Conservation (phyloP, 2,329 filamentous ascomycete species). For the Pseudocercospora vitis region DNA sequence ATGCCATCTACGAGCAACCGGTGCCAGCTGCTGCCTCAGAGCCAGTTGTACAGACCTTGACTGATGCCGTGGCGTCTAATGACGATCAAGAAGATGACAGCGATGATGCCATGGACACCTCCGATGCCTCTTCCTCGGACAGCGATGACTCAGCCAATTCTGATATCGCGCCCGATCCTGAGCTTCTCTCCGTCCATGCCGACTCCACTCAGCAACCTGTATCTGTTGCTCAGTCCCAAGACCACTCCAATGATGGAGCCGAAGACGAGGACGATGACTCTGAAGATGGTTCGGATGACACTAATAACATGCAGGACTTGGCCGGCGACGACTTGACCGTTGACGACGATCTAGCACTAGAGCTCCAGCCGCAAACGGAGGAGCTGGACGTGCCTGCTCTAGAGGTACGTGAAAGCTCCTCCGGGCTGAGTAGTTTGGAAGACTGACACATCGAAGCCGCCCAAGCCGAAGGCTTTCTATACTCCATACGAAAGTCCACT, state of each 20-base stretch:
- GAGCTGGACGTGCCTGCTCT: constrained; percentile 17
- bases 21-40: constrained; percentile 5
- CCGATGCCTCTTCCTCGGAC: constrained; percentile 18
- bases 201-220: not conserved
- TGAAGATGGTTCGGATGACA: constrained; percentile 13
- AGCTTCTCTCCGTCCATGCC: not conserved
- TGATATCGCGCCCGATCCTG: not conserved
- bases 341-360: constrained; percentile 40
- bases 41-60: constrained; percentile 3
- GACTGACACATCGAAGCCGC: constrained; percentile 17
- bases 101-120: constrained; percentile 29
- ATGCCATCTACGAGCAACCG: not conserved
- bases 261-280: constrained; percentile 4
- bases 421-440: constrained; percentile 13
- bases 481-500: constrained; percentile 81
- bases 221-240: too few relatives aligned
- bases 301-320: constrained; percentile 7
- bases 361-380: constrained; percentile 37
- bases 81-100: constrained; percentile 18
- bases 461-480: constrained; percentile 20
- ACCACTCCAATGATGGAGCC: too few relatives aligned
- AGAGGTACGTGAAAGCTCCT: constrained; percentile 22
- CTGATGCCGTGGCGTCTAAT: not conserved
- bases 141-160: constrained; percentile 6
- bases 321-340: not conserved